Evolutionary conservation across 2,329 filamentous ascomycete genomes (phyloP).

Genomic region (Cytospora chrysosperma): DNA sequence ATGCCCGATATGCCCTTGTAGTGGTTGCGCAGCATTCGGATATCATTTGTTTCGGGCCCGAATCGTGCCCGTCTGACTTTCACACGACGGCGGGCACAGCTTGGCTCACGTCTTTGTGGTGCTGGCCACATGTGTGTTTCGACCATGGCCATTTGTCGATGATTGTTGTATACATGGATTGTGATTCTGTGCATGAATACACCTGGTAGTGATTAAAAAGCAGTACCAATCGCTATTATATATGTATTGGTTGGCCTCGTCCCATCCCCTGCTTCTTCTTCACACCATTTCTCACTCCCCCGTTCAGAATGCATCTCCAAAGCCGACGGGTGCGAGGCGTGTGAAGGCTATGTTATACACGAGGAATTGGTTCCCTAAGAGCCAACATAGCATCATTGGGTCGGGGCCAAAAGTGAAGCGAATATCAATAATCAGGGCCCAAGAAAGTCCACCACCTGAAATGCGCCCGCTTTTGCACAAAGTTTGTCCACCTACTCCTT

Average conservation of each 20-base stretch:
- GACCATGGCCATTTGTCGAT: not conserved
- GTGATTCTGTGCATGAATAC: conserved; percentile 6
- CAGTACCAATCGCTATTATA: conserved; percentile 6
- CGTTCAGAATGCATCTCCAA: not conserved
- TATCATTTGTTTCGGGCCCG: not conserved
- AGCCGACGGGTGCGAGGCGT: too few species aligned
- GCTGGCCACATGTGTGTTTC: not conserved
- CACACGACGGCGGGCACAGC: not conserved
- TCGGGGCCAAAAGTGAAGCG: conserved; percentile 1
- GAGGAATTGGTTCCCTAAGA: not conserved
- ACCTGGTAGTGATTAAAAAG: conserved; percentile 12
- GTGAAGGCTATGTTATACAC: not conserved
- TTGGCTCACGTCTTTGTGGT: not conserved
- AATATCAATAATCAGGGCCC: conserved; percentile 1
- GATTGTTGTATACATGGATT: not conserved
- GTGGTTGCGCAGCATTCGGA: not conserved
- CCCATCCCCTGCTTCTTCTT: not conserved
- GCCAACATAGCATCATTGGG: conserved; percentile 4
- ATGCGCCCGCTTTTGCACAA: not conserved
- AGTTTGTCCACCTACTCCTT: not conserved
- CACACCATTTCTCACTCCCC: not conserved
- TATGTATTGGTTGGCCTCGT: not conserved
- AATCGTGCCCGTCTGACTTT: not conserved
- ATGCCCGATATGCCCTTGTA: not conserved
- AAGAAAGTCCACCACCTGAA: not conserved